These are phyloP conservation scores for Trichoderma afroharzianum DNA, from an alignment of 2,329 filamentous ascomycete species.

Conservation along the genomic window DNA sequence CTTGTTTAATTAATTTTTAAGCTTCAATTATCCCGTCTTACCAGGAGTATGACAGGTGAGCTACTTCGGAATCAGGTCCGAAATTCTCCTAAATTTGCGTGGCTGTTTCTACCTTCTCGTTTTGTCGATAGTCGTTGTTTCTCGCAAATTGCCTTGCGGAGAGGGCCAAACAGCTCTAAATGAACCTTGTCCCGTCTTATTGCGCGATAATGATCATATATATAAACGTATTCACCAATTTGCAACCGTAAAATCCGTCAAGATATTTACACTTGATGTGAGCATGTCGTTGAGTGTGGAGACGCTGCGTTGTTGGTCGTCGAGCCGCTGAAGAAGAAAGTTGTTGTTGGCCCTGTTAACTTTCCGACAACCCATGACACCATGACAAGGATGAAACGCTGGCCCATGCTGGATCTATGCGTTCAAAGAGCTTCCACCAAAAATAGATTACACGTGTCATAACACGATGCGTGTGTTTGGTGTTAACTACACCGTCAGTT, in stretches of 20 bases:
- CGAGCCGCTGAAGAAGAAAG: neutral
- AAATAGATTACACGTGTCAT: neutral
- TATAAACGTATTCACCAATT: neutral
- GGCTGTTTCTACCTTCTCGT: neutral
- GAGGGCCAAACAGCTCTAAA: neutral
- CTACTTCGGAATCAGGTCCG: neutral
- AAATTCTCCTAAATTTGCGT: neutral
- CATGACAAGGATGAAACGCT: neutral
- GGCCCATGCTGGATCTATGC: neutral
- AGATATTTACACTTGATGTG: neutral
- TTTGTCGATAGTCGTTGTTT: neutral
- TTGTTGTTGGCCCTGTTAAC: neutral
- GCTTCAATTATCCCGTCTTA: neutral
- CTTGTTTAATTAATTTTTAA: conserved; percentile 10
- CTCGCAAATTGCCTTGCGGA: neutral
- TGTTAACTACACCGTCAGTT: neutral
- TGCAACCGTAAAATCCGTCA: neutral
- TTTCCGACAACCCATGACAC: neutral
- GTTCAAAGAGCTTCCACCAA: neutral
- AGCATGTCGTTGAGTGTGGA: conserved; percentile 4
- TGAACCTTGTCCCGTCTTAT: neutral
- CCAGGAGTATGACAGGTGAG: neutral
- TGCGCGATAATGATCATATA: neutral
- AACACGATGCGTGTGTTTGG: neutral
- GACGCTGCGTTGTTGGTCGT: neutral